Evolutionary conservation across 2,329 filamentous ascomycete species (phyloP), one percentile per base, ranked within the genome.

Genomic region (Diplodia seriata): DNA sequence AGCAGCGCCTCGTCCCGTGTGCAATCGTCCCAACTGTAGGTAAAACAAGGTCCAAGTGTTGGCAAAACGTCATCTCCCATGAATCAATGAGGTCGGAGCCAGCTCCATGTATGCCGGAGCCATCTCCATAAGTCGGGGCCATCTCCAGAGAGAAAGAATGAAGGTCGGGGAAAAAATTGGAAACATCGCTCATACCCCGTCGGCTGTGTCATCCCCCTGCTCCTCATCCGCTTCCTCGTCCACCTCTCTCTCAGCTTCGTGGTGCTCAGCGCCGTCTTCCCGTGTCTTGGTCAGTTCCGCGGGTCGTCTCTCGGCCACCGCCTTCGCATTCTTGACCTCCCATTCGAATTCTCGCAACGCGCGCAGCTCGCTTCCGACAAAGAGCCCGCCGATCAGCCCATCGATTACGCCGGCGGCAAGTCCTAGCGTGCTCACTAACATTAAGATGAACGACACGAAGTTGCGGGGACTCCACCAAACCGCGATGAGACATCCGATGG

Each of bases 301-400:
- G 15, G 20, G 20, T 12, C 18, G 33, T 11, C 49, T 49, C 62
- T 40, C 68, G 26, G 77, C 78, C 54, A 69, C 70, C 33, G 71
- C 69, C 70, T 77, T 89, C 14, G 90, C 90, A 76, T 91, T 94
- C 62, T 82, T 82, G 31, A 98, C 89, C 79, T 99, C 95, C 91
- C 93, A 97, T 76, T 95, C 89, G 80, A 98, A 98, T 81, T 99
- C 95, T 74, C 88, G 90, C 66, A 99, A 81, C 4, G 91, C 90
- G 68, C 93, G 86, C 69, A 97, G 80, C 81, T 99, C 95, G 69
- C 89, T 89, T 12, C 90, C 89, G 68, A 97, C 90, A 77, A 99
- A 99, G 59, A 98, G 79, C 0, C 95, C 85, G 0, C 93, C 91
- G 76, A 98, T 91, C 50, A 98, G 80, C 0, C 94, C 94, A 75